A percentile compares a stretch with the other conserved stretches of the same genome.
phyloP scores from a whole-genome alignment of 1,284 basidiomycete species.

The Taiwanofungus camphoratus region DNA sequence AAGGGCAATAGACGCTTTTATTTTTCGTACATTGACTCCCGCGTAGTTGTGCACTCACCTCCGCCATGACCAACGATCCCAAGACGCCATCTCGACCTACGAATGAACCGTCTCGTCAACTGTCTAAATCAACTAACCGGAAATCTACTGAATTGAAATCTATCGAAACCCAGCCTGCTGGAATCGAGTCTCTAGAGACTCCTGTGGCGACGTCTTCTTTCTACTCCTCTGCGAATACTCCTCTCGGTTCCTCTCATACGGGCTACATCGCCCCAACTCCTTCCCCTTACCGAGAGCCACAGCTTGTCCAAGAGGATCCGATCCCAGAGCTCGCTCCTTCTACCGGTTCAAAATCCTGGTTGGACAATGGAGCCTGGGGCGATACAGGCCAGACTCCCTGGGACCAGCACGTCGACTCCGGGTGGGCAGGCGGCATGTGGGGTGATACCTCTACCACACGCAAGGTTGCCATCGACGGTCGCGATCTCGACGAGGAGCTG shows the following conservation, averaged over 20 bases:
- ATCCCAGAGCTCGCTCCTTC: slow-evolving; percentile 21
- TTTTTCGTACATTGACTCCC: no score
- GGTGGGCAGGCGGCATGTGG: slow-evolving; percentile 17
- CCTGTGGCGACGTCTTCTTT: slow-evolving; percentile 13
- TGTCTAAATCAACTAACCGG: no score
- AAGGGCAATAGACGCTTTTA: no score
- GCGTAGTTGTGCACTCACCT: no score
- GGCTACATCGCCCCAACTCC: slow-evolving; percentile 24
- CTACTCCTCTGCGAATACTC: slow-evolving; percentile 10
- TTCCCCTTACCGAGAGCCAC: slow-evolving; percentile 39
- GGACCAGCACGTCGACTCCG: slow-evolving; percentile 5
- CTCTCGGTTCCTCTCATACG: slow-evolving; percentile 27
- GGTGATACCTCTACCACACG: slow-evolving; percentile 17
- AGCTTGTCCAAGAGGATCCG: slow-evolving; percentile 33
- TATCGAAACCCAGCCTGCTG: no score
- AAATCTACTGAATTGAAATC: no score
- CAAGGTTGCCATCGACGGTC: slow-evolving; percentile 45
- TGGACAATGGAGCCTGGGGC: slow-evolving; percentile 13
- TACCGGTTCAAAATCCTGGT: not conserved
- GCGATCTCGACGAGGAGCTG: slow-evolving; percentile 50
- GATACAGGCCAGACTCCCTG: slow-evolving; percentile 5
- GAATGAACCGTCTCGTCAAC: no score
- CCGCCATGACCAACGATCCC: no score
- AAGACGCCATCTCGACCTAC: no score
- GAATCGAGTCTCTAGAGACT: no score